Base-by-base conservation (phyloP, 1,284 basidiomycete species). In the Sphaerobolus stellatus region DNA sequence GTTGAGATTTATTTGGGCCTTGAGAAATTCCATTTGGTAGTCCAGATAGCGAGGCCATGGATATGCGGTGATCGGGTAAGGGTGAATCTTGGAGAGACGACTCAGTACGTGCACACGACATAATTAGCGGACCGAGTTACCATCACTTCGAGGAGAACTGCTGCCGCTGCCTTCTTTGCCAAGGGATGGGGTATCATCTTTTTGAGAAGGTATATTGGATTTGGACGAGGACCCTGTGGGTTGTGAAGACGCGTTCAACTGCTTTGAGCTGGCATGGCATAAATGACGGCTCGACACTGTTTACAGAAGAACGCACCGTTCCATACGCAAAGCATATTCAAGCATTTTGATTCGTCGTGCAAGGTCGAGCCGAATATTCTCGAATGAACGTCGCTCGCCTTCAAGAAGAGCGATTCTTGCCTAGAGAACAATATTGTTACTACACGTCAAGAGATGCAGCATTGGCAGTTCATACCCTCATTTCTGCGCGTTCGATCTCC, bases 401-500 rank as follows among this genome's bases (percentile, higher is more conserved):
- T 99, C 96, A 52, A 99, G 83, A 50, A 98, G 80, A n/a, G 96
- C 96, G 63, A 99, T 98, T 50, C 96, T 86, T 53, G 95, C 94
- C 90, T 94, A 66, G 52, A 56, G 55, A 28, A 59, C 22, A 48
- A 16, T 59, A 65, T 63, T 59, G 59, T 51, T 56, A 58, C 46
- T 48, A 52, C 28, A 62, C 51, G n/a, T n/a, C n/a, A n/a, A n/a
- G 61, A 62, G 63, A 59, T 55, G 50, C 63, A 62, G 66, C 62
- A 64, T 55, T 57, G 55, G 56, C 53, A 57, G 44, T 24, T 62
- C 89, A 65, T 63, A 94, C 95, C 79, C 95, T 82, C 94, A 99
- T 97, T 74, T 99, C 96, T 31, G 97, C 96, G 62, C 96, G 80
- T 75, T 99, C 96, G 66, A 99, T 99, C 79, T 98, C 96, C 96